A percentile compares a stretch with the other conserved stretches of the same genome.
Evolutionary conservation across 257 asterid genomes (phyloP).

Genomic region (Nicotiana paniculata): DNA sequence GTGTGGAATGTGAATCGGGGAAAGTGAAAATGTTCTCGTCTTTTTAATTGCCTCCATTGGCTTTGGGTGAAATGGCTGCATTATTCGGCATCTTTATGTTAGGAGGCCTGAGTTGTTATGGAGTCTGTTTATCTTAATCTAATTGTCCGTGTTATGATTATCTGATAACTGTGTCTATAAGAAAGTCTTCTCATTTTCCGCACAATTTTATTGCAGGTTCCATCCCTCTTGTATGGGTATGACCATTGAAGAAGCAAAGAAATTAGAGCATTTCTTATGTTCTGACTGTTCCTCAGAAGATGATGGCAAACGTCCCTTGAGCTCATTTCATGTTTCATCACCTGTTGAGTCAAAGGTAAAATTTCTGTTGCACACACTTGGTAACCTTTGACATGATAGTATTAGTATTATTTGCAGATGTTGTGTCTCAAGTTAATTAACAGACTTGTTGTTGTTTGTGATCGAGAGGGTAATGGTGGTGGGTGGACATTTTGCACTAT

Average conservation of each 20-base stretch:
- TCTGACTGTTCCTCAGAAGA: conserved; percentile 81
- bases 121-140: background rate
- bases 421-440: background rate
- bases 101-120: background rate
- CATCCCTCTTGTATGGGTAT: conserved; percentile 88
- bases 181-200: background rate
- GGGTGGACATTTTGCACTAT: background rate
- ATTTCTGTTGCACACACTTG: background rate
- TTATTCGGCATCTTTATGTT: background rate
- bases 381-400: background rate
- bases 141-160: background rate
- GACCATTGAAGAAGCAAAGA: conserved; percentile 78
- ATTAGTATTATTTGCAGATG: background rate
- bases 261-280: conserved; percentile 74
- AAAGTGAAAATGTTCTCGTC: background rate
- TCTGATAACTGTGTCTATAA: background rate
- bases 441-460: background rate
- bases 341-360: conserved; percentile 47
- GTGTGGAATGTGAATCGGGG: background rate
- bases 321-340: conserved; percentile 59
- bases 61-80: background rate
- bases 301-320: conserved; percentile 55
- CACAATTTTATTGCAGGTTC: conserved; percentile 42
- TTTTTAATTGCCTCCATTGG: background rate
- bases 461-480: background rate